Base-by-base conservation (phyloP, 1,139 yeast species). In the Magnusiomyces ingens region DNA sequence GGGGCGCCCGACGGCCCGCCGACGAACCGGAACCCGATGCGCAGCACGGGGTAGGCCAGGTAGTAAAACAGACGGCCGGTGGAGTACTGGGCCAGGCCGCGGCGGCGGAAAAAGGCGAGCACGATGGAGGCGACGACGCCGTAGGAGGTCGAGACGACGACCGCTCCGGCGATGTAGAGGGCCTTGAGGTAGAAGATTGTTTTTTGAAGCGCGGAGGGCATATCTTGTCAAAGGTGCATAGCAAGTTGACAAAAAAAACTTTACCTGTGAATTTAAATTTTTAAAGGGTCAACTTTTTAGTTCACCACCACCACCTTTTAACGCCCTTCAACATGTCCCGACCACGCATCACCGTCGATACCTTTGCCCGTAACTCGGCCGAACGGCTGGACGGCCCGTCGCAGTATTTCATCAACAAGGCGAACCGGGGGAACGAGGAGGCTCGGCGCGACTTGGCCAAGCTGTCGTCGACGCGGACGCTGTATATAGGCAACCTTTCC, bases 401-500 rank as follows among this genome's bases (percentile, higher is more conserved):
- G 3, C 73, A 77, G 41, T 90, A 90, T 64, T 75, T 90, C 50
- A 73, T 87, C 61, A 78, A 83, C 59, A 88, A 87, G 66, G 95
- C 96, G 1, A 57, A 71, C 78, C 26, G 41, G 8, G 32, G 48
- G 13, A 48, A 29, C 13, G 19, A 32, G 15, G 60, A 67, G 49
- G 78, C 75, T 68, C 75, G 79, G 59, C 82, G 80, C 15, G 85
- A 82, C 59, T 71, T 89, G 55, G 78, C 82, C 60, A 77, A 79
- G 58, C 78, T 91, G 1, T 75, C 84, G 67, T 74, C 72, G 37
- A 82, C 90, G 56, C 76, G 81, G 29, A 90, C 98, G 0, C 78
- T 91, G 1, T 91, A 91, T 64, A 93, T 91, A 44, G 98, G 98
- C 4, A 89, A 88, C 64, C 66, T 84, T 58, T 83, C 95, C 1